Conservation (phyloP, 139 green algal species). For the Diplosphaera chodatii region DNA sequence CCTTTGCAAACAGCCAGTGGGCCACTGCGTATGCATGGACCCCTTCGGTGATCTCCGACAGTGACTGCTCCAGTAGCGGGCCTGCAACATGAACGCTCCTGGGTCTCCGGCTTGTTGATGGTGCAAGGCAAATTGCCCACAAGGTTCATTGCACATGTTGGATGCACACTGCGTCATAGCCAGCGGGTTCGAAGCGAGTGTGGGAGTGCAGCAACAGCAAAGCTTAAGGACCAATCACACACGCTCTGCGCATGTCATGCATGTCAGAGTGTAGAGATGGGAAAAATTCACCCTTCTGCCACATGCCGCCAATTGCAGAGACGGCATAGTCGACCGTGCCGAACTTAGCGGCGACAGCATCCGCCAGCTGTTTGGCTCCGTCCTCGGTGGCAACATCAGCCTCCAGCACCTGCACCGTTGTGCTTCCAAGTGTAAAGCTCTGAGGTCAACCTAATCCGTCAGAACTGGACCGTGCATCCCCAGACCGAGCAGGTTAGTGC, state of each 20-base stretch:
- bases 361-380: neutral
- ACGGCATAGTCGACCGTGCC: neutral
- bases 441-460: neutral
- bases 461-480: neutral
- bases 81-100: neutral
- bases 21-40: neutral
- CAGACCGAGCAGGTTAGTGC: too few relatives aligned
- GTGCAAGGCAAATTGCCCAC: neutral
- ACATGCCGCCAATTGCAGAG: neutral
- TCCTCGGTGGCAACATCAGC: neutral
- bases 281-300: neutral
- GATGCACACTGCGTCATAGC: too few relatives aligned
- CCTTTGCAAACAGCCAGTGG: neutral
- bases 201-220: too few relatives aligned
- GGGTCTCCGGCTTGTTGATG: too few relatives aligned
- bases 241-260: too few relatives aligned
- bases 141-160: neutral
- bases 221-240: too few relatives aligned
- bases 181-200: too few relatives aligned
- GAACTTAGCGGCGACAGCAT: neutral
- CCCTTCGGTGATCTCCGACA: neutral
- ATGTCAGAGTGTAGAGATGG: neutral
- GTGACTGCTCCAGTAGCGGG: neutral
- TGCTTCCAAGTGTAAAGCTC: neutral
- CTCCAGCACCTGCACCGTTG: neutral